A percentile compares a stretch with the other conserved stretches of the same genome.
Conservation (phyloP, 495 filamentous ascomycete genomes). For the Copromyces sp. region DNA sequence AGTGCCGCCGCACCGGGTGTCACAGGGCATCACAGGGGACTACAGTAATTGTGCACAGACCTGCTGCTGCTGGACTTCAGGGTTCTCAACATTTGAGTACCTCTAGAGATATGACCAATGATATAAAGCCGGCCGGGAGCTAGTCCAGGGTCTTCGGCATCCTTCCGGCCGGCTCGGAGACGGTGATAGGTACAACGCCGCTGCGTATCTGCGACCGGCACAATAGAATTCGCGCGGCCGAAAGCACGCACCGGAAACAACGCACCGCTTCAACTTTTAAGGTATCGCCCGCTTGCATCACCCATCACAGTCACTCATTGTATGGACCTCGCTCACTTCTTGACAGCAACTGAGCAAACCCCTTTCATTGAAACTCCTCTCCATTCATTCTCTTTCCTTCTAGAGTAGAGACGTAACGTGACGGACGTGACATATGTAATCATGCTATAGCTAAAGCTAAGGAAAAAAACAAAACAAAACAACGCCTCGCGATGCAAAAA, state of each 20-base stretch:
- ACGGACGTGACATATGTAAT: not conserved
- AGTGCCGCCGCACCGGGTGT: not conserved
- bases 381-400: not conserved
- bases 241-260: not conserved
- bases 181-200: not conserved
- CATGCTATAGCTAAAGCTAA: not conserved
- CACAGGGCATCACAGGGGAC: not conserved
- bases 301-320: not conserved
- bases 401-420: not conserved
- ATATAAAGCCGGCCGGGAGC: not conserved
- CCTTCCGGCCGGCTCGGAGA: not conserved
- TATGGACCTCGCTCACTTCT: not conserved
- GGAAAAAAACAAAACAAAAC: not conserved
- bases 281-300: too few relatives aligned
- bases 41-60: not conserved
- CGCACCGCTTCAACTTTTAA: not conserved
- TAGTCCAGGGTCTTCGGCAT: not conserved
- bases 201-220: not conserved
- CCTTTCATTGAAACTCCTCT: not conserved
- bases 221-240: not conserved
- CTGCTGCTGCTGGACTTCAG: not conserved
- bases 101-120: not conserved
- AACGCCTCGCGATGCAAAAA: constrained; percentile 5
- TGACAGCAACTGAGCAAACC: not conserved
- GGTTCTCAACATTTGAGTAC: not conserved